A percentile compares a stretch with the other conserved stretches of the same genome.
Evolutionary conservation across 2,329 filamentous ascomycete species (phyloP).

Genomic region (Chaetomium strumarium): DNA sequence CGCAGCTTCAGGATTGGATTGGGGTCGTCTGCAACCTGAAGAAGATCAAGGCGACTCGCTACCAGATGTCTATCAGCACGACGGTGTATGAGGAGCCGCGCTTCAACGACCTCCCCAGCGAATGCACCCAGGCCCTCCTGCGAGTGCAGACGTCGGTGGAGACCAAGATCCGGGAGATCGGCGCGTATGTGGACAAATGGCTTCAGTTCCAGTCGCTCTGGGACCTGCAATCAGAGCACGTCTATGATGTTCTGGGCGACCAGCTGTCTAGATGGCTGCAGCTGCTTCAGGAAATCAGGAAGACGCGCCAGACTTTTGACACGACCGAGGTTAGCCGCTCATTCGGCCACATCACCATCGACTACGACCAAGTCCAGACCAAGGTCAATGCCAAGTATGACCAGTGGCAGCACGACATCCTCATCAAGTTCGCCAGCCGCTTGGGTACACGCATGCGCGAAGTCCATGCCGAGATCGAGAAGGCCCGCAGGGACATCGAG

Average conservation of each 20-base stretch:
- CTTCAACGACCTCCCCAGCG: constrained; percentile 78
- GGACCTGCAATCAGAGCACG: constrained; percentile 94
- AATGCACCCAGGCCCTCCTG: constrained; percentile 73
- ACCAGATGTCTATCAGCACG: constrained; percentile 79
- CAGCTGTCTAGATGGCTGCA: constrained; percentile 91
- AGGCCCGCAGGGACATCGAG: constrained; percentile 84
- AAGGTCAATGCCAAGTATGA: constrained; percentile 99
- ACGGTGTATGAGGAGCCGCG: constrained; percentile 58
- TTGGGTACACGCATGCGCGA: constrained; percentile 88
- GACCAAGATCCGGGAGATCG: constrained; percentile 71
- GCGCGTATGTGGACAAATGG: constrained; percentile 93
- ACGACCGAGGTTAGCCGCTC: constrained; percentile 89
- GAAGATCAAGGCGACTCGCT: constrained; percentile 90
- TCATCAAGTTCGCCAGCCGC: constrained; percentile 85
- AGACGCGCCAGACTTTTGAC: constrained; percentile 92
- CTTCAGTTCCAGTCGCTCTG: constrained; percentile 96
- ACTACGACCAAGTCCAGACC: constrained; percentile 97
- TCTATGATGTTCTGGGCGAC: constrained; percentile 87
- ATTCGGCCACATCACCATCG: constrained; percentile 91
- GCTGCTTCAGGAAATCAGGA: constrained; percentile 92
- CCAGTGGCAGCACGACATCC: constrained; percentile 97
- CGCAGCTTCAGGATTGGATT: constrained; percentile 89
- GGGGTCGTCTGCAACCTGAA: constrained; percentile 86
- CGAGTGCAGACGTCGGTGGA: constrained; percentile 81
- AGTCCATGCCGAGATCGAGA: constrained; percentile 85